Conservation (phyloP, 352 stramenopile genomes). For the Pythium periplocum region DNA sequence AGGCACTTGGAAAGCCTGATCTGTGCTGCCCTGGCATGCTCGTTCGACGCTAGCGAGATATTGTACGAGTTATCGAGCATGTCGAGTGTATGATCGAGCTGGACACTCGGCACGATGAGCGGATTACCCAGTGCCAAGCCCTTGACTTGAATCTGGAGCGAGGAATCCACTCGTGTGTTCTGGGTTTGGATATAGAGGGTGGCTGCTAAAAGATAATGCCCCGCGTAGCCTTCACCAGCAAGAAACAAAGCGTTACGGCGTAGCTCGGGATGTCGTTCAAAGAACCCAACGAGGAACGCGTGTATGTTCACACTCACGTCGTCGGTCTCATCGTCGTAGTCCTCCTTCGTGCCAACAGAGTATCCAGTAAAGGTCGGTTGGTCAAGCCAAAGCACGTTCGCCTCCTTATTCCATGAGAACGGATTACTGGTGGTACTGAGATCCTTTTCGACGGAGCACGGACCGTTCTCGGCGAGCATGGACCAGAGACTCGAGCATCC, state of each 20-base stretch:
- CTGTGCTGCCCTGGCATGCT: too few relatives aligned
- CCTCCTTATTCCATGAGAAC: constrained; percentile 56
- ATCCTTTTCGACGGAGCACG: constrained; percentile 44
- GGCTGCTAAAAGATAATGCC: constrained; percentile 63
- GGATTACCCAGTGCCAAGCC: constrained; percentile 60
- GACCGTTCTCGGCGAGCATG: constrained; percentile 56
- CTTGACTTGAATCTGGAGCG: constrained; percentile 29
- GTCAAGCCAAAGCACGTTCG: constrained; percentile 75
- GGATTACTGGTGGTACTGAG: constrained; percentile 39
- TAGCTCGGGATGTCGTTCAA: constrained; percentile 45
- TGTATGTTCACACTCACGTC: constrained; percentile 64
- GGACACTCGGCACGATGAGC: constrained; percentile 27
- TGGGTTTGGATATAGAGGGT: constrained; percentile 38
- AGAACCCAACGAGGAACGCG: constrained; percentile 65
- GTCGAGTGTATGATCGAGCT: constrained; percentile 4
- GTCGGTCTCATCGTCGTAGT: constrained; percentile 31
- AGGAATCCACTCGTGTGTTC: not conserved
- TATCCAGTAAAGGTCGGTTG: constrained; percentile 63
- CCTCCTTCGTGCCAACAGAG: constrained; percentile 33
- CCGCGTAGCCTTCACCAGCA: constrained; percentile 62
- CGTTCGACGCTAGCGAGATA: too few relatives aligned
- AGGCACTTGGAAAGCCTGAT: too few relatives aligned
- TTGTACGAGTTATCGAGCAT: too few relatives aligned
- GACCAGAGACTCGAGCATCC: constrained; percentile 57
- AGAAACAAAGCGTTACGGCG: constrained; percentile 44